Evolutionary conservation across 805 yeast species (phyloP).

Genomic region (Diddensiella transvaalensis): DNA sequence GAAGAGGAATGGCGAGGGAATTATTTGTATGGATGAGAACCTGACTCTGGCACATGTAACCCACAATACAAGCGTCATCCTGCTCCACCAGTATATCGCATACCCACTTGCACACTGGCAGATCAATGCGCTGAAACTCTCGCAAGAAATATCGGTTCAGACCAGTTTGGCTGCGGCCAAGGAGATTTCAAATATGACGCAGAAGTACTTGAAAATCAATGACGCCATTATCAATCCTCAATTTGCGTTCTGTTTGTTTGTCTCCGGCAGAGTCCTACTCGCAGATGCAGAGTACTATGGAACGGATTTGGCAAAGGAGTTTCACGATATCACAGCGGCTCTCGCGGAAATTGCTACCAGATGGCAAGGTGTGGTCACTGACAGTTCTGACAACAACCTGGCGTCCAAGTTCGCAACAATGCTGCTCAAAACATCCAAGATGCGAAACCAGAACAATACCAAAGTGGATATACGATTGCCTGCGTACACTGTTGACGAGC

Average conservation of each 20-base stretch:
- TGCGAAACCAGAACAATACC: neutral
- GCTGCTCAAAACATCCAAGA: neutral
- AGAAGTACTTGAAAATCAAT: conserved; percentile 7
- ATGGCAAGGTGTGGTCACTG: conserved; percentile 7
- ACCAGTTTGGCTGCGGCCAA: conserved; percentile 18
- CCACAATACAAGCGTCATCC: conserved; percentile 19
- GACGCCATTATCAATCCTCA: conserved; percentile 14
- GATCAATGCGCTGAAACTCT: conserved; percentile 1
- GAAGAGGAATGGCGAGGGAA: conserved; percentile 2
- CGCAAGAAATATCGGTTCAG: conserved; percentile 6
- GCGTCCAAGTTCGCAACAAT: conserved; percentile 1
- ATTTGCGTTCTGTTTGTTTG: conserved; percentile 18
- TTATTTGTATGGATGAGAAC: conserved; percentile 11
- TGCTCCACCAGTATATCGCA: conserved; percentile 19
- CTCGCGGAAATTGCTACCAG: conserved; percentile 12
- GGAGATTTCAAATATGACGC: conserved; percentile 17
- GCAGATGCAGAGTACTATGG: conserved; percentile 11
- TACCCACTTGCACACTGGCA: conserved; percentile 10
- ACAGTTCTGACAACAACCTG: conserved; percentile 7
- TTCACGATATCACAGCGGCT: conserved; percentile 5
- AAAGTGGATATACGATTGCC: neutral
- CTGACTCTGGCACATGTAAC: conserved; percentile 18
- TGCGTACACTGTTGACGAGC: neutral
- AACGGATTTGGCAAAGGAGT: neutral
- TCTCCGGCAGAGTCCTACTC: conserved; percentile 16